Percentiles rank a stretch among this genome's conserved stretches.
phyloP scores from a whole-genome alignment of 331 rosid genomes.

The Telfairia occidentalis region DNA sequence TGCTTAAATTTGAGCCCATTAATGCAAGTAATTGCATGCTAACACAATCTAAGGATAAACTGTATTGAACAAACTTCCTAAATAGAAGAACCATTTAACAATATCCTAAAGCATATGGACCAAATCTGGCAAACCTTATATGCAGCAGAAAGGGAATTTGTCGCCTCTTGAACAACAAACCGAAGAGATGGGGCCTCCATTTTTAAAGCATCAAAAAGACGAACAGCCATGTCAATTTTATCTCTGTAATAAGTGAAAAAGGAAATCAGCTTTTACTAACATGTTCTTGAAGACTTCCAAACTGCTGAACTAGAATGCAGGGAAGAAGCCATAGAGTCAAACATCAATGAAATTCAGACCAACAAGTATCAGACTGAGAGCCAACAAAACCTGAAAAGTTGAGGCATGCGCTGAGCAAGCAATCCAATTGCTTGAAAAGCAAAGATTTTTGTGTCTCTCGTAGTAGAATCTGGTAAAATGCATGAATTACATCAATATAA shows the following conservation, averaged over 20 bases:
- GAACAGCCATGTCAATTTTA: conserved; percentile 77
- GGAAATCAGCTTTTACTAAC: conserved; percentile 2
- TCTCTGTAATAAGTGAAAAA: conserved; percentile 38
- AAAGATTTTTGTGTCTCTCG: conserved; percentile 66
- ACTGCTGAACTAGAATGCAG: not conserved
- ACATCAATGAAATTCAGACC: not conserved
- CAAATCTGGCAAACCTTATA: conserved; percentile 52
- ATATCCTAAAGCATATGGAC: conserved; percentile 2
- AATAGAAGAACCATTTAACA: not conserved
- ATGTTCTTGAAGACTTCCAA: conserved; percentile 8
- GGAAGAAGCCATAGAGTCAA: not conserved
- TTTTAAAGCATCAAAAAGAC: conserved; percentile 74
- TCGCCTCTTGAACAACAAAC: conserved; percentile 76
- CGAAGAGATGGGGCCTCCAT: conserved; percentile 72
- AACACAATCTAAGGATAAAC: not conserved
- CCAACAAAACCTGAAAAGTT: conserved; percentile 64
- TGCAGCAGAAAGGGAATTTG: conserved; percentile 70
- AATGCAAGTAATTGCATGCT: conserved; percentile 6
- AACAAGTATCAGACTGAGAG: conserved; percentile 11
- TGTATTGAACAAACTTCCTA: not conserved
- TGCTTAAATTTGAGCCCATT: not conserved
- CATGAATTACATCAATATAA: conserved; percentile 1
- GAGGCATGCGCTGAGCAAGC: conserved; percentile 87
- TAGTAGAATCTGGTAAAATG: conserved; percentile 52
- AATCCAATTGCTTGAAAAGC: conserved; percentile 89